Evolutionary conservation across 2,329 filamentous ascomycete genomes (phyloP).

Genomic region (Aspergillus sp.): DNA sequence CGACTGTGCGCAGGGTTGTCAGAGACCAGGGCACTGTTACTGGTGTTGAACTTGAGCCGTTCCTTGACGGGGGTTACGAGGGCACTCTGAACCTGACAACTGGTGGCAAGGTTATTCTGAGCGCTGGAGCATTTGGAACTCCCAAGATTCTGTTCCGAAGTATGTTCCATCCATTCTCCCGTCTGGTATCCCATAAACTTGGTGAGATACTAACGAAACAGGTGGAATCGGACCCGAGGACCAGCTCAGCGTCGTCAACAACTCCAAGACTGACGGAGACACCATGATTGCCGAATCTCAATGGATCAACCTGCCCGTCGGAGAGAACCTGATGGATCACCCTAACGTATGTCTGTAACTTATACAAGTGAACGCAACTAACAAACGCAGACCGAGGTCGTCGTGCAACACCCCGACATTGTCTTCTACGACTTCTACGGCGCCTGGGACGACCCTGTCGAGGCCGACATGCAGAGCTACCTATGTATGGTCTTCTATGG

Average conservation of each 20-base stretch:
- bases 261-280: constrained; percentile 35
- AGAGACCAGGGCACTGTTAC: constrained; percentile 62
- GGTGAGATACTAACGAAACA: neutral
- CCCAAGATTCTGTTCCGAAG: constrained; percentile 65
- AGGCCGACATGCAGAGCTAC: constrained; percentile 12
- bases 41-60: constrained; percentile 41
- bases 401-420: constrained; percentile 21
- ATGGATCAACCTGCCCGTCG: constrained; percentile 55
- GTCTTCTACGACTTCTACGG: constrained; percentile 22
- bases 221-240: constrained; percentile 62
- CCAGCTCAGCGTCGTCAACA: constrained; percentile 47
- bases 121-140: constrained; percentile 69
- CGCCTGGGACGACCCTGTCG: constrained; percentile 17
- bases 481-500: constrained; percentile 1
- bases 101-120: constrained; percentile 65
- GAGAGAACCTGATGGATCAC: constrained; percentile 50
- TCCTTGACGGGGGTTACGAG: constrained; percentile 19
- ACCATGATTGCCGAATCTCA: constrained; percentile 42
- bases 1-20: constrained; percentile 66
- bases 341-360: constrained; percentile 20
- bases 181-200: no score
- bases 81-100: constrained; percentile 63
- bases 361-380: constrained; percentile 1
- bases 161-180: neutral
- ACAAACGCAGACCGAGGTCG: constrained; percentile 16